Base-by-base conservation (phyloP, 352 stramenopile species). In the Pythium oligandrum region DNA sequence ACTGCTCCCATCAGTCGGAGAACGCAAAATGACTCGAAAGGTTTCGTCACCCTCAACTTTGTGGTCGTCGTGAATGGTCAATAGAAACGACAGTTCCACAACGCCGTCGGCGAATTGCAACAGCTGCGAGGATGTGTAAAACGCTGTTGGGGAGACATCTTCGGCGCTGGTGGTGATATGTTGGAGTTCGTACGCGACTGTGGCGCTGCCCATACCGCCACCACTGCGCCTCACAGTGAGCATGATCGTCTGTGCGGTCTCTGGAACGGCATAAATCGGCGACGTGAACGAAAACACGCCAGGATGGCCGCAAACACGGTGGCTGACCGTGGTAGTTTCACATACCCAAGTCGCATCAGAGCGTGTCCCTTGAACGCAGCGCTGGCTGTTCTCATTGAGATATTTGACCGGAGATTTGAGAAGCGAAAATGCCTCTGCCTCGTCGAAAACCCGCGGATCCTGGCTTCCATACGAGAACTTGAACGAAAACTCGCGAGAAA, bases 1-100 rank as follows among this genome's bases (percentile, higher is more conserved):
- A 1, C 49, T 76, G 33, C 59, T 63, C 12, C 59, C 48, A 34
- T 64, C 55, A 26, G 40, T 68, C 1, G 61, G 61, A 12, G 61
- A 54, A 2, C 56, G 55, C 39, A 68, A 43, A 17, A 67, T 38
- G 26, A 96, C 61, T 9, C 78, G 69, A 48, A 95, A 93, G 1
- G 59, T 71, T 51, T 94, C 82, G 51, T 93, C 63, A 4, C 44
- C 63, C 33, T 96, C 81, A 2, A 80, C 53, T 34, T 81, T 42
- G 34, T 83, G 78, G 53, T 98, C 88, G 53, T 98, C 90, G 57
- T 97, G 88, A 53, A 98, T 96, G 17, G 88, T 92, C 30, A 98
- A 53, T 32, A 90, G 60, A 66, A 98, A 97, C 34, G 81, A 83
- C 38, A 96, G 73, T 31, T 85, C 72, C 12, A 97, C 72, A 26